Conservation (phyloP, 2,329 filamentous ascomycete genomes). For the Xylariomycetidae sp. region DNA sequence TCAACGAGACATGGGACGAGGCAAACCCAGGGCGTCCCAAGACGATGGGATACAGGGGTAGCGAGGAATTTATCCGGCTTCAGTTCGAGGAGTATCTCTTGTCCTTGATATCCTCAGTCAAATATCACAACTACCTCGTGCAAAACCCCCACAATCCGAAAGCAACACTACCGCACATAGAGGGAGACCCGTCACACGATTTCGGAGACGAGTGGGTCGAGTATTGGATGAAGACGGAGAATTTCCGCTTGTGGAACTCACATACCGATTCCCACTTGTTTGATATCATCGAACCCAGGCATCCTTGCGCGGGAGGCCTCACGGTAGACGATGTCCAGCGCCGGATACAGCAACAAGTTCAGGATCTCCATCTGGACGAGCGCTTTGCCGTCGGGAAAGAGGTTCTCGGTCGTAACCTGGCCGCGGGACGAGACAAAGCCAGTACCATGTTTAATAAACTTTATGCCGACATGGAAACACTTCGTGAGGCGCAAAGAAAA, state of each 20-base stretch:
- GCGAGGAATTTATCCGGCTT: constrained; percentile 93
- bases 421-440: constrained; percentile 82
- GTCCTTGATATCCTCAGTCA: constrained; percentile 79
- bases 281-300: constrained; percentile 86
- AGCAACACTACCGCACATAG: constrained; percentile 59
- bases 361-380: constrained; percentile 91
- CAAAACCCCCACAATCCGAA: constrained; percentile 53
- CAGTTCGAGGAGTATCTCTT: constrained; percentile 97
- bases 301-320: constrained; percentile 88
- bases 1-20: constrained; percentile 96
- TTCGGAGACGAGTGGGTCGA: constrained; percentile 82
- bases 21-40: constrained; percentile 84
- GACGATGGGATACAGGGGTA: constrained; percentile 89
- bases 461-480: constrained; percentile 83
- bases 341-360: constrained; percentile 83
- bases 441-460: constrained; percentile 81
- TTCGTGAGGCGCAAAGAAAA: constrained; percentile 69
- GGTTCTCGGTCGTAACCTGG: constrained; percentile 82
- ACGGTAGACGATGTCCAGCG: constrained; percentile 93
- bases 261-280: constrained; percentile 84
- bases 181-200: constrained; percentile 80
- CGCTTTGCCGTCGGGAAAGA: constrained; percentile 79
- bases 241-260: constrained; percentile 82
- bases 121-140: constrained; percentile 72
- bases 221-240: constrained; percentile 84